Evolutionary conservation across 2,329 filamentous ascomycete species (phyloP), one percentile per base, ranked within the genome.

Genomic region (Colletotrichum sp.): DNA sequence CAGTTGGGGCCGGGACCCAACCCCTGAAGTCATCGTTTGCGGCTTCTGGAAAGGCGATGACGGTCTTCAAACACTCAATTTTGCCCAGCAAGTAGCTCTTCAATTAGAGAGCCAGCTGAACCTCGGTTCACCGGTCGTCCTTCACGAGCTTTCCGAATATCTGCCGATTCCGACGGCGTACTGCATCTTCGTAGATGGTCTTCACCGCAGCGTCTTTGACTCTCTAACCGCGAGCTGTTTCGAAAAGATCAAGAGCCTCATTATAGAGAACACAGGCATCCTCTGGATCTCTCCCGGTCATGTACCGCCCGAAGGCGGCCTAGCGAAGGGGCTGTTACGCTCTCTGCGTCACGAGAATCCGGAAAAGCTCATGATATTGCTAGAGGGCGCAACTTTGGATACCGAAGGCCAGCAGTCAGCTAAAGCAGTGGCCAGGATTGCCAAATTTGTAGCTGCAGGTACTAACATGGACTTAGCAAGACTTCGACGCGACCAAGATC

Each of bases 151-250:
- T 34, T 39, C 62, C 1, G 62, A 24, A 4, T 64, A n/a, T 16
- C 18, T n/a, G 18, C 28, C 32, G 8, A 21, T 18, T 36, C 30
- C 62, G 21, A 32, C 30, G 12, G n/a, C 18, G 60, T 21, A 63
- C 44, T 15, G 52, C 44, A 26, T 59, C 62, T 36, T 80, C 68
- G 52, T 60, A 71, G 65, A 68, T 18, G 24, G 39, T 18, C 39
- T 21, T 26, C 65, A 36, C 7, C 72, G 59, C n/a, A 81, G 80
- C 68, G 77, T 74, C 6, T 82, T 80, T 55, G 82, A 81, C 4
- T 79, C 82, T 66, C 77, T 80, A 12, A 78, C 77, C 7, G 9
- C 74, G 9, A 75, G 77, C n/a, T 79, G 80, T 67, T 81, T 82
- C 57, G 75, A 75, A n/a, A 73, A 28, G 10, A n/a, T 68, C 12